phyloP scores from a whole-genome alignment of 2,329 filamentous ascomycete species.

The Fusarium goolgardi region DNA sequence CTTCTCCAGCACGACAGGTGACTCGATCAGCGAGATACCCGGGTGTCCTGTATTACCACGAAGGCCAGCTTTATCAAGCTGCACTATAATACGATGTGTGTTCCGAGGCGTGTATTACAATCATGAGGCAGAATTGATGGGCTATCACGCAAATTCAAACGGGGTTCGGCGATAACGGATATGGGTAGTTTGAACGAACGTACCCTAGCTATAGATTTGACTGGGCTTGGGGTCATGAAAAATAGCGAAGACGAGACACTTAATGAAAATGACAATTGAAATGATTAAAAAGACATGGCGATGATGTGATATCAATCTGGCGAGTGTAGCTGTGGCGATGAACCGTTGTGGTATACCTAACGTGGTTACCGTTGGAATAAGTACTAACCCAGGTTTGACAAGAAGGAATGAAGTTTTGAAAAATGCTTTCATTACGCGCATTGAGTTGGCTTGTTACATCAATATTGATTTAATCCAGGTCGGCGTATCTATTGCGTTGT shows the following conservation, averaged over 20 bases:
- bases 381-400: neutral
- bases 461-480: too few species aligned
- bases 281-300: neutral
- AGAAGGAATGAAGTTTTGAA: neutral
- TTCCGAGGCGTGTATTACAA: slow-evolving; percentile 41
- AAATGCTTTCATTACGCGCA: neutral
- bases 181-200: slow-evolving; percentile 25
- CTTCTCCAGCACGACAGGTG: slow-evolving; percentile 38
- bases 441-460: too few species aligned
- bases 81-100: slow-evolving; percentile 44
- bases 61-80: slow-evolving; percentile 43
- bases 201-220: slow-evolving; percentile 42
- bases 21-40: slow-evolving; percentile 16
- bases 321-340: neutral
- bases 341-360: neutral
- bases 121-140: slow-evolving; percentile 33
- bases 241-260: slow-evolving; percentile 40
- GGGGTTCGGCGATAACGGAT: slow-evolving; percentile 35
- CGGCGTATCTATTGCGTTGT: neutral
- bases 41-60: slow-evolving; percentile 46
- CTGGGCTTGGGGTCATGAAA: slow-evolving; percentile 35
- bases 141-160: slow-evolving; percentile 26
- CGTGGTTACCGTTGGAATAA: neutral
- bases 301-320: neutral
- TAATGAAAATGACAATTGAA: slow-evolving; percentile 45